Conservation (phyloP, 1,284 basidiomycete genomes). For the Rhodotorula mucilaginosa region DNA sequence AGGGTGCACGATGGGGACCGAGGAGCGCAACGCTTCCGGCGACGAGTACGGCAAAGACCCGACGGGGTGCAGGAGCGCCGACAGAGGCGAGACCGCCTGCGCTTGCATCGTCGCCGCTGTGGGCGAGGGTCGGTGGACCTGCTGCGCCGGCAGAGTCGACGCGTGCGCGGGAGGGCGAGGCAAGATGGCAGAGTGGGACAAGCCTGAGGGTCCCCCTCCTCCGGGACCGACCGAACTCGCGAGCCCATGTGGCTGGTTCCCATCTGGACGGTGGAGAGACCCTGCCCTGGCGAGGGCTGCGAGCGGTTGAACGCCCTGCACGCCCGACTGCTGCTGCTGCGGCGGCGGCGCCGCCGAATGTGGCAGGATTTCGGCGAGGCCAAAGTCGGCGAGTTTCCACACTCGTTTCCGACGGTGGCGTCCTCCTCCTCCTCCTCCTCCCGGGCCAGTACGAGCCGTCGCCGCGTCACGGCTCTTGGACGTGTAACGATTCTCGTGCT, state of each 20-base stretch:
- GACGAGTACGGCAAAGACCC: slow-evolving; percentile 88
- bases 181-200: slow-evolving; percentile 55
- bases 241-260: background rate
- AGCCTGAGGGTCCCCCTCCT: background rate
- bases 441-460: too few species aligned
- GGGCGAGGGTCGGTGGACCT: slow-evolving; percentile 13
- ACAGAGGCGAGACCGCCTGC: slow-evolving; percentile 9
- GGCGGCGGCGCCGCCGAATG: background rate
- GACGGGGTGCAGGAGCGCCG: slow-evolving; percentile 60
- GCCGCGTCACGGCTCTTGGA: background rate
- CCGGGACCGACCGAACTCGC: slow-evolving; percentile 7
- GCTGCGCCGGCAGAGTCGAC: slow-evolving; percentile 43
- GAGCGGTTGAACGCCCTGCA: slow-evolving; percentile 15
- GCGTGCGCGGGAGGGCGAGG: slow-evolving; percentile 44
- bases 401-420: slow-evolving; percentile 3
- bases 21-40: slow-evolving; percentile 66
- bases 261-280: slow-evolving; percentile 44
- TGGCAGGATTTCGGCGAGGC: slow-evolving; percentile 58
- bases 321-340: background rate
- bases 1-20: slow-evolving; percentile 55
- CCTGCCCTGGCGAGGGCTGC: slow-evolving; percentile 35
- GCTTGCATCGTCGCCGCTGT: background rate
- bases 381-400: slow-evolving; percentile 68
- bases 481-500: background rate
- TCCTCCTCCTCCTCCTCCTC: background rate